Base-by-base conservation (phyloP, 306 rosid genomes). In the Vigna unguiculata region DNA sequence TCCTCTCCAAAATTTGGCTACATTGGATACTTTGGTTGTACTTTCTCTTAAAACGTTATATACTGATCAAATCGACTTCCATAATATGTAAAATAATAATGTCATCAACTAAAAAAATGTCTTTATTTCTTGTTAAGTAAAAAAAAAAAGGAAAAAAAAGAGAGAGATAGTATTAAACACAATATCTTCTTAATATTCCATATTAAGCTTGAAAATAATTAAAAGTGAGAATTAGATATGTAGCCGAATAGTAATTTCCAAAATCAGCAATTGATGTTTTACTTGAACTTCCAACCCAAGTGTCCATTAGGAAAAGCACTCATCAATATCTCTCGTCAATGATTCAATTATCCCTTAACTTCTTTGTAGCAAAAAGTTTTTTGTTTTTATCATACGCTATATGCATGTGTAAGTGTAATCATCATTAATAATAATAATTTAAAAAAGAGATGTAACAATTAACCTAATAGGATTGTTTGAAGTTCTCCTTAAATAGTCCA, bases 321-420 rank as follows among this genome's bases (percentile, higher is more conserved):
- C 24, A 24, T 5, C 7, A 54, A 21, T 57, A 19, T 13, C 24
- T 20, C 21, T 6, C 2, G 54, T 43, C 47, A 30, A 20, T 19
- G 48, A 13, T 14, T 70, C 63, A 52, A 71, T 52, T 14, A 52
- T 71, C 75, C 75, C 16, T 28, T 69, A 7, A 57, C 25, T 22
- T 9, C 17, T 24, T 5, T 13, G 17, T 13, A 22, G 63, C 17
- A 57, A 57, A 55, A 22, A 9, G 60, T 54, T 21, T 22, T 24
- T 25, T 16, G 12, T 30, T 60, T 30, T 60, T 14, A 16, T 32
- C 14, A 7, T 61, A 4, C 12, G 71, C 1, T 59, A 17, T n/a
- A 30, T 20, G 47, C 15, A 19, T 7, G 20, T 13, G 4, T 30
- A 41, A 43, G 28, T 13, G 0, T 45, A 41, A 43, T 3, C 71